A percentile compares a stretch with the other conserved stretches of the same genome.
Evolutionary conservation across 2,329 filamentous ascomycete species (phyloP).

Genomic region (Ceratocystis cubensis): DNA sequence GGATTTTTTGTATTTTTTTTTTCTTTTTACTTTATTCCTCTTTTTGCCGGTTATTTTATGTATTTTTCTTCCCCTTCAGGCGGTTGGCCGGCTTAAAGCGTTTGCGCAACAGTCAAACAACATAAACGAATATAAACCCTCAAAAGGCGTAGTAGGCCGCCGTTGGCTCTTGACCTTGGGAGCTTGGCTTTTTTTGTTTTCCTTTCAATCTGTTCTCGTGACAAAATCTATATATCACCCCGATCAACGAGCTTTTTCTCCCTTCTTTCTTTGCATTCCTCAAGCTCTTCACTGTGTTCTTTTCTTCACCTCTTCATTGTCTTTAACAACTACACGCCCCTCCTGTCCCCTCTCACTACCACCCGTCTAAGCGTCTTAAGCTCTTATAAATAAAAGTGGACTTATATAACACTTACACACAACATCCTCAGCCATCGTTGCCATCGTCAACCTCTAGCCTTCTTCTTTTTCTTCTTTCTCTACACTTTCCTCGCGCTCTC

Average conservation of each 20-base stretch:
- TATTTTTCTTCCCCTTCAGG: neutral
- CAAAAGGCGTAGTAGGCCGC: neutral
- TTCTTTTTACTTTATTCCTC: too few species aligned
- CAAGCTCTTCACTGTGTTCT: neutral
- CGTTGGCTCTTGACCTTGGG: neutral
- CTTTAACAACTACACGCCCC: neutral
- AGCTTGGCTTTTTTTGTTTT: neutral
- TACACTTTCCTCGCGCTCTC: neutral
- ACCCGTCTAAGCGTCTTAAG: neutral
- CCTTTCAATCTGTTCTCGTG: neutral
- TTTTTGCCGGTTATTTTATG: neutral
- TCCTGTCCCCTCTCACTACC: neutral
- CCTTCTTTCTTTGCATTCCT: neutral
- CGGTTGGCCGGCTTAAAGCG: constrained; percentile 5
- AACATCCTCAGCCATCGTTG: neutral
- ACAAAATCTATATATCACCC: constrained; percentile 5
- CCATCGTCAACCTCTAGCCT: neutral
- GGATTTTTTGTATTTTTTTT: neutral
- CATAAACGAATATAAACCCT: neutral
- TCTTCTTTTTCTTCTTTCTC: neutral
- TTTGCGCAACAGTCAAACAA: constrained; percentile 8
- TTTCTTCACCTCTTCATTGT: neutral
- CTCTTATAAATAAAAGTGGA: constrained; percentile 1
- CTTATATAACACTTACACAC: constrained; percentile 7
- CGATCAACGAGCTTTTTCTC: neutral